Base-by-base conservation (phyloP, 305 asterid genomes). In the Striga hermonthica region DNA sequence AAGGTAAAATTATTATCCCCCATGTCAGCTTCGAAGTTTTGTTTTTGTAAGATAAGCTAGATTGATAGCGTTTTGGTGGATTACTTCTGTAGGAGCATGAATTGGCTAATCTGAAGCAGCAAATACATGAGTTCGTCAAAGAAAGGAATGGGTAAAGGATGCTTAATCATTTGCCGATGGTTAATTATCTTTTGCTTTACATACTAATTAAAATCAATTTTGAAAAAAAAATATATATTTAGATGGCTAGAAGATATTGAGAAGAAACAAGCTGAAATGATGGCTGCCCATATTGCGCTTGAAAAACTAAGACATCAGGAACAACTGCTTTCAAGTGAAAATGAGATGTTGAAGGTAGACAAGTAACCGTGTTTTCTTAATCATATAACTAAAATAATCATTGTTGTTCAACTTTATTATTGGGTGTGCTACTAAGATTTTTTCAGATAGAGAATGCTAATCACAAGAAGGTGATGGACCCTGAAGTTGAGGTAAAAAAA, bases 211-310 rank as follows among this genome's bases (percentile, higher is more conserved):
- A 62, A 44, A 43, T 45, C 40, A 54, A 57, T 67, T 59, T n/a
- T 16, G 16, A 49, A n/a, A n/a, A n/a, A n/a, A n/a, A n/a, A n/a
- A n/a, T 44, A 50, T 62, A 28, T 65, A 56, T 14, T 57, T 74
- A 94, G 99, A 75, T 94, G 99, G 99, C 80, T 94, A 6, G 97
- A 84, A 72, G 98, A 94, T 78, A 91, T 94, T 39, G 98, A 89
- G 77, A 83, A 95, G 74, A 94, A 89, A 75, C 99, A 88, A 78
- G 84, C 95, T 72, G 97, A 91, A 81, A 64, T 87, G 84, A 83
- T 94, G 82, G 87, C 92, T 70, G 84, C 88, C 16, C 92, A 79
- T 77, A 84, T 94, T 69, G 80, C 84, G 40, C 8, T 87, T 68
- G 97, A 94, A 79, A 80, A 84, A 76, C 71, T 88, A 48, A 87